A percentile compares a stretch with the other conserved stretches of the same genome.
phyloP scores from a whole-genome alignment of 176 grass and related monocot genomes.

The Metroxylon sagu region DNA sequence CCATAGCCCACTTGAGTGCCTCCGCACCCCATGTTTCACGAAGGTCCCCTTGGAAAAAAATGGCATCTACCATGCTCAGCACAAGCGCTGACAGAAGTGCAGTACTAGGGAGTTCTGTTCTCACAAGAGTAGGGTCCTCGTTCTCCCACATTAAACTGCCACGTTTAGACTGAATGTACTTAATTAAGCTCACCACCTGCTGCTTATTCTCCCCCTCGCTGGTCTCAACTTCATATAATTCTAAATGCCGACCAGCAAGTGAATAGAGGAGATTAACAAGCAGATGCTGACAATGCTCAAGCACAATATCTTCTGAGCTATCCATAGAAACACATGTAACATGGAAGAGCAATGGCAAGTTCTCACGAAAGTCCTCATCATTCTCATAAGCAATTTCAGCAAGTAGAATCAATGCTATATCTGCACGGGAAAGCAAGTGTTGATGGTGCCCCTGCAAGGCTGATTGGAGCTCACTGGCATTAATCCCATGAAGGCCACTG shows the following conservation, averaged over 20 bases:
- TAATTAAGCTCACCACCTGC: conserved; percentile 89
- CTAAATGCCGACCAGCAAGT: conserved; percentile 85
- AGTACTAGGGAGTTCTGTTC: conserved; percentile 70
- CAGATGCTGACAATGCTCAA: conserved; percentile 94
- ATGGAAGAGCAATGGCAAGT: conserved; percentile 90
- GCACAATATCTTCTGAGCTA: conserved; percentile 98
- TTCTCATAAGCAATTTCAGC: conserved; percentile 99
- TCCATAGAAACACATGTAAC: conserved; percentile 98
- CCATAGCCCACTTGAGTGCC: conserved; percentile 97
- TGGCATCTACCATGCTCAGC: conserved; percentile 94
- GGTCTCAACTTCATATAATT: conserved; percentile 86
- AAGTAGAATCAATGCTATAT: conserved; percentile 94
- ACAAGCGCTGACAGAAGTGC: conserved; percentile 84
- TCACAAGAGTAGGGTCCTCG: conserved; percentile 75
- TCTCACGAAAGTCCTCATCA: conserved; percentile 96
- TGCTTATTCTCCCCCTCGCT: conserved; percentile 91
- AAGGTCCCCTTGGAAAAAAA: conserved; percentile 97
- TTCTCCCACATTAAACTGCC: conserved; percentile 99
- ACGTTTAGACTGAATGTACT: conserved; percentile 96
- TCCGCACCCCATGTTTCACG: conserved; percentile 93
- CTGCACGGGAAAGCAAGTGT: conserved; percentile 89
- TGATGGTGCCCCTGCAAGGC: conserved; percentile 85
- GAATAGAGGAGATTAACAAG: conserved; percentile 97
- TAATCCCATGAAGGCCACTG: conserved; percentile 68
- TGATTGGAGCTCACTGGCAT: conserved; percentile 86